Base-by-base conservation (phyloP, 305 asterid genomes). In the Solanum hybrid region DNA sequence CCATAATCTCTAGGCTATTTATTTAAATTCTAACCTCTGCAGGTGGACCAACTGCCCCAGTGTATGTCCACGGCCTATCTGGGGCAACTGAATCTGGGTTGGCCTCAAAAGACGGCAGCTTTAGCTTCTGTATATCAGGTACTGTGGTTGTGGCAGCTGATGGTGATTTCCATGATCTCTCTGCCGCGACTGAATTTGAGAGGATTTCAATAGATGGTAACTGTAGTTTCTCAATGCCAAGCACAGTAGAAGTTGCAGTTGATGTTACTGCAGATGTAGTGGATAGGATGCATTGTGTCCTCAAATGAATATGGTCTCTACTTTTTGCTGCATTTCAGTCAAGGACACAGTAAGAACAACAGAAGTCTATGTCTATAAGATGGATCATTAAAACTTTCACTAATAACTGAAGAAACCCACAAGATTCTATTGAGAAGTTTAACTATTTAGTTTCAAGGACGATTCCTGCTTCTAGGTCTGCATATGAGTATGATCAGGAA, bases 281-380 rank as follows among this genome's bases (percentile, higher is more conserved):
- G 88, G 99, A 92, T 90, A 96, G 90, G 92, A 93, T 89, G 90
- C 98, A 96, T 89, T 95, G 98, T 40, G 97, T 91, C 91, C 95
- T 94, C 84, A 93, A 92, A 89, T 87, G 89, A 82, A 91, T 88
- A 15, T 93, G 60, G n/a, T 93, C 98, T 91, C 95, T 94, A 89
- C 88, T 89, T 92, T 94, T 97, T 76, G 97, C 99, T 97, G 99
- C 95, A 95, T 87, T 91, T 60, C 77, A 86, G 88, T 86, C 82
- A 88, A 92, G 87, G 37, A 89, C 85, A 91, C 56, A 80, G 90
- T 92, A 77, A 92, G 87, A 86, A 88, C 88, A 88, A 89, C 34
- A 66, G 87, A 84, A 84, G 87, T 51, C 17, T 42, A 27, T 2
- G 73, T 45, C 29, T 32, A 84, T 31, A 51, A 84, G 87, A 84